A percentile compares a stretch with the other conserved stretches of the same genome.
phyloP scores from a whole-genome alignment of 805 yeast species.

The Starmerella roubikii region DNA sequence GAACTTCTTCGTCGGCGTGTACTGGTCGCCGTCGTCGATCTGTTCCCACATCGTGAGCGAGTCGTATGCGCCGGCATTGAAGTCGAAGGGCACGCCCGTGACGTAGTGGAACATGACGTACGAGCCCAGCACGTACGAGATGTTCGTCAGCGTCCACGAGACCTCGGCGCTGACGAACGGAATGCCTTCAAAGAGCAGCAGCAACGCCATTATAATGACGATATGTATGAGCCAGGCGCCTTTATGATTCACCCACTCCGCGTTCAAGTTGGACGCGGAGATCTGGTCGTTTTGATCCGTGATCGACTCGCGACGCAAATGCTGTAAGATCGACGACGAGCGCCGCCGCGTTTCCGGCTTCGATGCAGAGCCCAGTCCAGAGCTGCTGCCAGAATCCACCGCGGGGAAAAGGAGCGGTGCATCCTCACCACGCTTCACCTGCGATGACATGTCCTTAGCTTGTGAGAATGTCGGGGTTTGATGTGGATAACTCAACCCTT shows the following conservation, averaged over 20 bases:
- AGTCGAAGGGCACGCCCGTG: conserved; percentile 95
- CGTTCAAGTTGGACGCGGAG: conserved; percentile 77
- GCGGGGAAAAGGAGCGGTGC: conserved; percentile 9
- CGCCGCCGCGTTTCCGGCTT: conserved; percentile 38
- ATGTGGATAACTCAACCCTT: no score
- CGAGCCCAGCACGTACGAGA: conserved; percentile 78
- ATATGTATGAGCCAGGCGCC: conserved; percentile 93
- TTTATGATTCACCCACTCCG: conserved; percentile 89
- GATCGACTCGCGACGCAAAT: conserved; percentile 81
- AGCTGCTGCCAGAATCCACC: conserved; percentile 1
- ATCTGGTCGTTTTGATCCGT: conserved; percentile 89
- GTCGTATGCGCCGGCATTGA: conserved; percentile 88
- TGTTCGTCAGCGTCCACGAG: conserved; percentile 88
- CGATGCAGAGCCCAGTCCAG: not conserved
- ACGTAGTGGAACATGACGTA: conserved; percentile 94
- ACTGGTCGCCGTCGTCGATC: conserved; percentile 87
- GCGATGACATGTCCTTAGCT: no score
- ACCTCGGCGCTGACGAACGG: conserved; percentile 72
- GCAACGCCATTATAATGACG: conserved; percentile 61
- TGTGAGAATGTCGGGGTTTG: no score
- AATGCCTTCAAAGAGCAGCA: conserved; percentile 61
- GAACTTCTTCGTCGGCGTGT: conserved; percentile 92
- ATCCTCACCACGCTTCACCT: no score
- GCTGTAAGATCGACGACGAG: conserved; percentile 80
- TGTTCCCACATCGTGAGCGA: conserved; percentile 98